phyloP scores from a whole-genome alignment of 2,329 filamentous ascomycete genomes.

The Teratosphaeria destructans region DNA sequence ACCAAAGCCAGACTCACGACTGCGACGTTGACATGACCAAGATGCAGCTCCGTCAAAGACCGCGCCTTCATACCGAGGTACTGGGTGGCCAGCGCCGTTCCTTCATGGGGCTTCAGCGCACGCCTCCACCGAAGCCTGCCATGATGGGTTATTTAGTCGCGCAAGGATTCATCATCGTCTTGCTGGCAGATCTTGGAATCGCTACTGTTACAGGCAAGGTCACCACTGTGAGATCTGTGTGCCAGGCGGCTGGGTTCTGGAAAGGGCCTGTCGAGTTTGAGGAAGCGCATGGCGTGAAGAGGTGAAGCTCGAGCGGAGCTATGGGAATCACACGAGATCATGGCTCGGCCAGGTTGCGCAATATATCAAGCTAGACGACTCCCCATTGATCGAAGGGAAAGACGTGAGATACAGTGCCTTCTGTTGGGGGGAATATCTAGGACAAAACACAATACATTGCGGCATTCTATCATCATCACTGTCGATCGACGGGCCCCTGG shows the following conservation, averaged over 20 bases:
- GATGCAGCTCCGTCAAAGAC: not conserved
- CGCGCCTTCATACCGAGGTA: not conserved
- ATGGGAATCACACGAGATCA: not conserved
- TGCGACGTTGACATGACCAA: not conserved
- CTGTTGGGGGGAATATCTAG: too few species aligned
- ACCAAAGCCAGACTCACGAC: not conserved
- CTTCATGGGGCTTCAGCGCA: slow-evolving; percentile 22
- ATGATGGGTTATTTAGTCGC: slow-evolving; percentile 24
- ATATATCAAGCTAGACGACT: not conserved
- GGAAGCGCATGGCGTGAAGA: not conserved
- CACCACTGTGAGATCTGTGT: slow-evolving; percentile 16
- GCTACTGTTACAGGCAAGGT: slow-evolving; percentile 12
- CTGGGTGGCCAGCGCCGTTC: slow-evolving; percentile 13
- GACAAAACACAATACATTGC: too few species aligned
- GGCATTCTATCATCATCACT: too few species aligned
- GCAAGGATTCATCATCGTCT: slow-evolving; percentile 24
- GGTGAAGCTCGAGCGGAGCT: not conserved
- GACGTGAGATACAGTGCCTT: too few species aligned
- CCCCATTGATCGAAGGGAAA: slow-evolving; percentile 12
- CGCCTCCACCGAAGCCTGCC: slow-evolving; percentile 19
- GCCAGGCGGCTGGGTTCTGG: slow-evolving; percentile 21
- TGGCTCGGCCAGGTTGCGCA: not conserved
- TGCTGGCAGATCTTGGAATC: slow-evolving; percentile 19
- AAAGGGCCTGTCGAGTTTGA: slow-evolving; percentile 2
- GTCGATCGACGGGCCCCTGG: too few species aligned